phyloP scores from a whole-genome alignment of 805 yeast species.

The Lipomyces kockii region DNA sequence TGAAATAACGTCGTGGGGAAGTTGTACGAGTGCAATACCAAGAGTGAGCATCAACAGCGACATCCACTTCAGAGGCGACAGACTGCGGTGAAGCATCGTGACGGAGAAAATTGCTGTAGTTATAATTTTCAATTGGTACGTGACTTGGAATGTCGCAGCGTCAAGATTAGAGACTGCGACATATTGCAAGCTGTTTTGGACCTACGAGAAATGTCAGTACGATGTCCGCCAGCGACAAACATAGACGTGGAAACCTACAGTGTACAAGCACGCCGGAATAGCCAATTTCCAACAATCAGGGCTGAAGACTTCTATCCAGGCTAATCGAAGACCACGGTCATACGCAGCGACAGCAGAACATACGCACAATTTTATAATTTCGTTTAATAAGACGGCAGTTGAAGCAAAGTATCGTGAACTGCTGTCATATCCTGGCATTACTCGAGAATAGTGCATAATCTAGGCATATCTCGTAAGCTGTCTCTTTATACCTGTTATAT shows the following conservation, averaged over 20 bases:
- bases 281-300: slow-evolving; percentile 50
- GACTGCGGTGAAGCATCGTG: slow-evolving; percentile 45
- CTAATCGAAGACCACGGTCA: slow-evolving; percentile 21
- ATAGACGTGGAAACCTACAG: slow-evolving; percentile 32
- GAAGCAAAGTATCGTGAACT: slow-evolving; percentile 46
- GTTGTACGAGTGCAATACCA: slow-evolving; percentile 51
- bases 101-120: slow-evolving; percentile 52
- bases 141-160: slow-evolving; percentile 52
- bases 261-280: slow-evolving; percentile 50
- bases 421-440: slow-evolving; percentile 46
- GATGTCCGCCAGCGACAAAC: not conserved
- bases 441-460: slow-evolving; percentile 51
- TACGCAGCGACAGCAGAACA: slow-evolving; percentile 41
- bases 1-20: slow-evolving; percentile 43
- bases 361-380: slow-evolving; percentile 46
- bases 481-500: not conserved
- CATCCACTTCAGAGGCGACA: slow-evolving; percentile 46
- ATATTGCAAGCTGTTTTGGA: slow-evolving; percentile 48
- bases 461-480: not conserved
- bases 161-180: slow-evolving; percentile 51
- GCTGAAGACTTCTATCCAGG: slow-evolving; percentile 44
- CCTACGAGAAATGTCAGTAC: slow-evolving; percentile 8
- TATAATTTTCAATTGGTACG: slow-evolving; percentile 51
- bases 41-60: slow-evolving; percentile 47
- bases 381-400: slow-evolving; percentile 50